Conservation (phyloP, 139 green algal genomes). For the Penium margaritaceum region DNA sequence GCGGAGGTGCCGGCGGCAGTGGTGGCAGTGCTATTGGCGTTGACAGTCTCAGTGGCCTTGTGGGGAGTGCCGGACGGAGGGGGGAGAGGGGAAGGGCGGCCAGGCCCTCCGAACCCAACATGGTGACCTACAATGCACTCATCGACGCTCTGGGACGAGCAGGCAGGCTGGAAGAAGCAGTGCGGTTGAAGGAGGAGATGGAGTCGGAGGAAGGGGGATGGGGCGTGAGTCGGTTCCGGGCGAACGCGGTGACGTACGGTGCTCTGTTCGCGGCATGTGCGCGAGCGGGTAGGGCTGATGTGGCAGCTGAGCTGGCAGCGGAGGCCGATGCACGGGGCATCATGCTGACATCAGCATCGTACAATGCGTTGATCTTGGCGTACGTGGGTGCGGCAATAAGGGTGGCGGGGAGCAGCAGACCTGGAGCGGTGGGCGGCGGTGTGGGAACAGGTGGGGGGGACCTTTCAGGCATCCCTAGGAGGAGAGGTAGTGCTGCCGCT, state of each 20-base stretch:
- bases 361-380: constrained; percentile 29
- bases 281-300: neutral
- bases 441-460: neutral
- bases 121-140: constrained; percentile 27
- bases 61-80: no score
- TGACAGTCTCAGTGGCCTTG: no score
- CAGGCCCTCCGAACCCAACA: constrained; percentile 15
- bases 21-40: no score
- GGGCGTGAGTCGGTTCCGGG: neutral
- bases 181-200: constrained; percentile 3
- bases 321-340: constrained; percentile 20
- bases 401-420: no score
- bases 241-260: constrained; percentile 22
- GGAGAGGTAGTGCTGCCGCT: no score
- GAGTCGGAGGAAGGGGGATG: neutral
- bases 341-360: constrained; percentile 21
- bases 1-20: no score
- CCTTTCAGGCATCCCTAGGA: no score
- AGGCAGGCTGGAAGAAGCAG: constrained; percentile 23
- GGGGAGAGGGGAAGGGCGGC: no score
- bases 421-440: neutral
- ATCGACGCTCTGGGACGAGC: constrained; percentile 11
- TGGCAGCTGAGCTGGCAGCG: neutral
- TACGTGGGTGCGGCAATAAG: no score
- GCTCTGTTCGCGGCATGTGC: constrained; percentile 16